These are phyloP conservation scores for Pythium rishiriense DNA, from an alignment of 352 stramenopile species.

Conservation along the genomic window DNA sequence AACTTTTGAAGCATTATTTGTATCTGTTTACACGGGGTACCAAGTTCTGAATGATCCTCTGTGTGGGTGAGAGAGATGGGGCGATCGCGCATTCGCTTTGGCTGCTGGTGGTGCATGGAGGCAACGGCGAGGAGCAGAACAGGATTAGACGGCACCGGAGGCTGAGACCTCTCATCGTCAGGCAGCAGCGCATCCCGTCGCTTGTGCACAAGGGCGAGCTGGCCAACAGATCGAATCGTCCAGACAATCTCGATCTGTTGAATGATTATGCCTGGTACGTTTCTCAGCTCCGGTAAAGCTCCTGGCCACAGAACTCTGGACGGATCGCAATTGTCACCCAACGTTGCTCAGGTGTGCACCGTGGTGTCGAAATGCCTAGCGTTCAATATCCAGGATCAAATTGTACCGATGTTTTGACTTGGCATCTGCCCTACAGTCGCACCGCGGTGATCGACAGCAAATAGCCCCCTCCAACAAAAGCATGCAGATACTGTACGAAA, in stretches of 20 bases:
- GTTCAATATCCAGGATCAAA: too few relatives aligned
- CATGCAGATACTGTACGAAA: too few relatives aligned
- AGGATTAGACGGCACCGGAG: conserved; percentile 6
- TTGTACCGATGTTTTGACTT: too few relatives aligned
- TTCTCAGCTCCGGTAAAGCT: background rate
- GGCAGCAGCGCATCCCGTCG: background rate
- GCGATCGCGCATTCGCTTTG: conserved; percentile 19
- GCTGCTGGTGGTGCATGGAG: background rate
- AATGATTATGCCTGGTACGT: background rate
- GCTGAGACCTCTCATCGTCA: background rate
- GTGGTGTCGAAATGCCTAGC: too few relatives aligned
- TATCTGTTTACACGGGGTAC: conserved; percentile 13
- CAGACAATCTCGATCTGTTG: too few relatives aligned
- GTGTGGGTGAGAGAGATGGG: conserved; percentile 1
- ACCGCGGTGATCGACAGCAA: too few relatives aligned
- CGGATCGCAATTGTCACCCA: too few relatives aligned
- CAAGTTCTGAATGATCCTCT: conserved; percentile 17
- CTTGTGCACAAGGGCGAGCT: conserved; percentile 1
- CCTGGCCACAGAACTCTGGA: background rate
- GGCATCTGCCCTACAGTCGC: too few relatives aligned
- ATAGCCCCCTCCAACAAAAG: too few relatives aligned
- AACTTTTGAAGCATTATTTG: background rate
- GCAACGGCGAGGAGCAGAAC: background rate
- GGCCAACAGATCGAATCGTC: too few relatives aligned
- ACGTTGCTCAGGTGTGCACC: too few relatives aligned